Percentiles rank a stretch among this genome's conserved stretches.
Conservation (phyloP, 208 protist genomes). For the Histomonas meleagridis region DNA sequence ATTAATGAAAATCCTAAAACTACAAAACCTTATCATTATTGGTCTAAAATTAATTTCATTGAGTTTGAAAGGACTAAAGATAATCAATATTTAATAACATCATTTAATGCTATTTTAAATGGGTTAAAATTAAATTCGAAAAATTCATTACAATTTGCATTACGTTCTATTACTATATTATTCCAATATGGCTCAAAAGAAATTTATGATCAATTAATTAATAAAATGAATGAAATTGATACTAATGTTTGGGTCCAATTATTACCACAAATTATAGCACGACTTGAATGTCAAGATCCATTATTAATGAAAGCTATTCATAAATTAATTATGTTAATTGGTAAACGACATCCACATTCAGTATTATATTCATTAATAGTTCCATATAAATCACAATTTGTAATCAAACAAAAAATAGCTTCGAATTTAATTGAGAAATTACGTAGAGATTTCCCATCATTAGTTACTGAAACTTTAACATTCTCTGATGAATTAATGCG, state of each 20-base stretch:
- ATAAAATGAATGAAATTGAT: background rate
- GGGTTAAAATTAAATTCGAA: background rate
- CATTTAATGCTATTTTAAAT: background rate
- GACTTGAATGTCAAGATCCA: background rate
- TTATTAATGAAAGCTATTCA: background rate
- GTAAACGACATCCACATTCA: background rate
- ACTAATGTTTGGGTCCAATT: background rate
- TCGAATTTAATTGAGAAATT: background rate
- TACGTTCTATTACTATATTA: background rate
- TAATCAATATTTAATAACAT: background rate
- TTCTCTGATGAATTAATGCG: background rate
- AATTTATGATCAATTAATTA: background rate
- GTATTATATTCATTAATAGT: background rate
- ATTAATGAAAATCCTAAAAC: no score
- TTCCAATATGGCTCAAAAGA: background rate
- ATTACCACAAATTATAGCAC: constrained; percentile 15
- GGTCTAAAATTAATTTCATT: background rate
- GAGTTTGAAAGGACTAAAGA: background rate
- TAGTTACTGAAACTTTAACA: background rate
- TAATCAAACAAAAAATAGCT: background rate
- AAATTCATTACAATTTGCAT: background rate
- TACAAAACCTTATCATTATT: background rate
- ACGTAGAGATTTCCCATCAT: background rate
- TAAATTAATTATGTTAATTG: background rate
- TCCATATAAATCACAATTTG: background rate